Conservation (phyloP, 306 rosid species). For the Morella rubra region DNA sequence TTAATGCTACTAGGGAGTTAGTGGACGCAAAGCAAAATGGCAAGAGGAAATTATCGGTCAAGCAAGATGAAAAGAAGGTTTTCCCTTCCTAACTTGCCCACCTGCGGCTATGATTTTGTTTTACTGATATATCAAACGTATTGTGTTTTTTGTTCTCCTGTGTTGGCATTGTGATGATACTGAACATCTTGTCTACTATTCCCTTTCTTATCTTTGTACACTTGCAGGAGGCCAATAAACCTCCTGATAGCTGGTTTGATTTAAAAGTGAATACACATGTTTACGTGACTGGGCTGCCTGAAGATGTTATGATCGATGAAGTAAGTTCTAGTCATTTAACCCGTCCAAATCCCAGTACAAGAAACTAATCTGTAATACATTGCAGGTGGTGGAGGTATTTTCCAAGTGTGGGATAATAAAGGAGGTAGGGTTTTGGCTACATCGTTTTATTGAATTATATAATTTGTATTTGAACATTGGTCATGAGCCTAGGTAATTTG, state of each 20-base stretch:
- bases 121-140: neutral
- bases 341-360: constrained; percentile 25
- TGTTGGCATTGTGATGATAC: neutral
- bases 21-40: constrained; percentile 36
- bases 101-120: neutral
- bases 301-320: constrained; percentile 78
- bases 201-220: constrained; percentile 20
- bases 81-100: neutral
- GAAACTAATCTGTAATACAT: constrained; percentile 26
- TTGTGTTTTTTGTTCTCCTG: neutral
- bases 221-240: constrained; percentile 87
- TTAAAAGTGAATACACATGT: constrained; percentile 89
- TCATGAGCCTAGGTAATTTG: constrained; percentile 14
- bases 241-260: constrained; percentile 97
- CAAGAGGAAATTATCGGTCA: constrained; percentile 75
- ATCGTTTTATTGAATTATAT: constrained; percentile 11
- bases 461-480: constrained; percentile 13
- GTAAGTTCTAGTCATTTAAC: constrained; percentile 46
- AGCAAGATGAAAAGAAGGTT: constrained; percentile 68
- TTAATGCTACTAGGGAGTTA: constrained; percentile 25
- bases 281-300: constrained; percentile 89
- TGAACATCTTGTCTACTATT: neutral
- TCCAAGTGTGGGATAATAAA: constrained; percentile 94
- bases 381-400: constrained; percentile 89
- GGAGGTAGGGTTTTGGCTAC: constrained; percentile 58